Base-by-base conservation (phyloP, 108 stramenopile species). In the Skeletonema tropicum region DNA sequence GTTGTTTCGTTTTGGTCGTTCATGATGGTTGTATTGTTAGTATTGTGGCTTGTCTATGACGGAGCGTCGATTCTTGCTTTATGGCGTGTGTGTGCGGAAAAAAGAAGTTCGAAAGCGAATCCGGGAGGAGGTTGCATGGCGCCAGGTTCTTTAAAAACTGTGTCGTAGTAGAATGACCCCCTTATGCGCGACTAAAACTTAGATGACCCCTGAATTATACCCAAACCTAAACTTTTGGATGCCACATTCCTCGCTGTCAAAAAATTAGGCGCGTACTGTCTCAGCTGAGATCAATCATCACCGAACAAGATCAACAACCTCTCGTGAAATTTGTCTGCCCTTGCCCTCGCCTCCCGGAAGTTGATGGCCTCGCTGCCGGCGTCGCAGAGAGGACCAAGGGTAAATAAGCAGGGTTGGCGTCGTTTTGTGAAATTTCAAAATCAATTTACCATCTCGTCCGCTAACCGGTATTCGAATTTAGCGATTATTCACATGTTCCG, bases 1-100 rank as follows among this genome's bases (percentile, higher is more conserved):
- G 94, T 85, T 41, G 90, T 91, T 82, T 90, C 85, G 38, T 86
- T 73, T 76, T 91, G 89, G 78, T 91, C 88, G 74, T 81, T 86
- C 92, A 92, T 95, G 86, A 77, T 88, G 15, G 49, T 25, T 29
- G 2, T 29, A 70, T n/a, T 64, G 29, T 41, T 19, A 59, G 30
- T 49, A 4, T 49, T 23, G 52, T 23, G 52, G 52, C 52, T 55
- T 55, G 23, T 55, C 8, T 23, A n/a, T 45, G 42, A 5, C 15
- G 42, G 2, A 1, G 26, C 38, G 38, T 11, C 35, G 6, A 6
- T 8, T 6, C 35, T 39, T 29, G 26, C 26, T 29, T 29, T 29
- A 29, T 29, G 26, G 26, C 1, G 1, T 29, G 26, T 2, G 26
- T 29, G 26, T 29, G 26, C 26, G n/a, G n/a, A n/a, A n/a, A n/a